Percentiles rank a stretch among this genome's conserved stretches.
These are phyloP conservation scores for Wilcoxina mikolae DNA, from an alignment of 495 filamentous ascomycete species.

Conservation along the genomic window DNA sequence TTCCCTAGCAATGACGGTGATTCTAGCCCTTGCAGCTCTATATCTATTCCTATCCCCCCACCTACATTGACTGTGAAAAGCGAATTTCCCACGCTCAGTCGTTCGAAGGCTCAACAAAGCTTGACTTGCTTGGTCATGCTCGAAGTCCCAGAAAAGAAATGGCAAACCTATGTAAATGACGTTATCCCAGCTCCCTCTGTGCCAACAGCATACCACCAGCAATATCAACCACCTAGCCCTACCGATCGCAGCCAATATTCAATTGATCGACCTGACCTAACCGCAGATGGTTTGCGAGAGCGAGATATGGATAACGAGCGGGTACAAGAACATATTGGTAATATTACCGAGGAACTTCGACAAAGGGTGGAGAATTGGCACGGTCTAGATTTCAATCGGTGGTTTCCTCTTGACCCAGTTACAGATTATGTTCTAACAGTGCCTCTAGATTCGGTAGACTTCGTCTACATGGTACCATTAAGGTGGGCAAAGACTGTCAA, in stretches of 20 bases:
- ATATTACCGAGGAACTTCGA: constrained; percentile 74
- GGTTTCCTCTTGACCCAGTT: constrained; percentile 19
- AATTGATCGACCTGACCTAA: constrained; percentile 30
- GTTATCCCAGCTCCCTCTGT: constrained; percentile 48
- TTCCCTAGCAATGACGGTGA: constrained; percentile 91
- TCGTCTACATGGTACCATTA: constrained; percentile 75
- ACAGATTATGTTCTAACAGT: constrained; percentile 4
- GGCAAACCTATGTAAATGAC: constrained; percentile 75
- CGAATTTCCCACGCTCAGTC: constrained; percentile 87
- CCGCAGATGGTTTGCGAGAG: constrained; percentile 26
- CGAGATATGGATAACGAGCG: constrained; percentile 22
- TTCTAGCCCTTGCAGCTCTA: constrained; percentile 51
- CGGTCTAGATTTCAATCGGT: constrained; percentile 87
- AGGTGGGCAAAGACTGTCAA: constrained; percentile 89
- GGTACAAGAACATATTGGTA: constrained; percentile 50
- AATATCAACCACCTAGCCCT: constrained; percentile 23
- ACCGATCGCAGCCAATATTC: constrained; percentile 27
- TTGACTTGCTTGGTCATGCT: constrained; percentile 89
- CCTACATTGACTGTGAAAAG: constrained; percentile 85
- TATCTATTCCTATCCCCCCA: constrained; percentile 79
- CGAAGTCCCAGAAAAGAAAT: constrained; percentile 86
- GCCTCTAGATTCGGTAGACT: constrained; percentile 72
- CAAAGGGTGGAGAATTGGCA: constrained; percentile 95
- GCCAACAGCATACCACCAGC: constrained; percentile 27
- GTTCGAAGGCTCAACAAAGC: constrained; percentile 86